Evolutionary conservation across 176 grass and related monocot genomes (phyloP).

Genomic region (Coix lacrymajobi): DNA sequence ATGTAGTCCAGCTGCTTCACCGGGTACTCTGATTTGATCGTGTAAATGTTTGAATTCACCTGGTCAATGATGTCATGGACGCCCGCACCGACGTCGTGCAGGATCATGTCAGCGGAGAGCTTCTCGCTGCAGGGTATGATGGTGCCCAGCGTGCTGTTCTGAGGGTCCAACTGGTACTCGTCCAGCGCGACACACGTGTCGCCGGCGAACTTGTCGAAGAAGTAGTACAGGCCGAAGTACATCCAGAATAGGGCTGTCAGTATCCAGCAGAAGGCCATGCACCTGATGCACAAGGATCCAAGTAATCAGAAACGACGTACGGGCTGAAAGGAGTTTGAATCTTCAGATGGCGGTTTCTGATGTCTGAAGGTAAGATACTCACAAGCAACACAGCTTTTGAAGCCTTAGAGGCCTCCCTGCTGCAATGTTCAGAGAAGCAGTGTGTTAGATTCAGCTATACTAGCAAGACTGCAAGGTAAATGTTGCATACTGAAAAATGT

Average conservation of each 20-base stretch:
- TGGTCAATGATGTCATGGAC: constrained; percentile 83
- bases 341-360: not conserved
- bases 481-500: not conserved
- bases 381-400: constrained; percentile 35
- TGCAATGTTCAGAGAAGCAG: constrained; percentile 25
- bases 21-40: constrained; percentile 41
- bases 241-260: constrained; percentile 67
- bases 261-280: constrained; percentile 70
- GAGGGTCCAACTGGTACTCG: constrained; percentile 72
- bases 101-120: constrained; percentile 30
- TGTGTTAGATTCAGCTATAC: not conserved
- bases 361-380: constrained; percentile 30
- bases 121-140: constrained; percentile 66
- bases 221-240: constrained; percentile 85
- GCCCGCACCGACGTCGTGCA: constrained; percentile 55
- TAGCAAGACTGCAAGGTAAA: not conserved
- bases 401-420: constrained; percentile 47
- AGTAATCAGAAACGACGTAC: not conserved
- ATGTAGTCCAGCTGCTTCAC: constrained; percentile 69
- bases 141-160: constrained; percentile 78
- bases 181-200: constrained; percentile 73
- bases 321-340: not conserved
- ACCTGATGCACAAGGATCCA: constrained; percentile 34
- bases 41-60: constrained; percentile 81
- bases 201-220: constrained; percentile 67